Conservation (phyloP, 1,139 yeast genomes). For the Blastobotrys petasosporus region DNA sequence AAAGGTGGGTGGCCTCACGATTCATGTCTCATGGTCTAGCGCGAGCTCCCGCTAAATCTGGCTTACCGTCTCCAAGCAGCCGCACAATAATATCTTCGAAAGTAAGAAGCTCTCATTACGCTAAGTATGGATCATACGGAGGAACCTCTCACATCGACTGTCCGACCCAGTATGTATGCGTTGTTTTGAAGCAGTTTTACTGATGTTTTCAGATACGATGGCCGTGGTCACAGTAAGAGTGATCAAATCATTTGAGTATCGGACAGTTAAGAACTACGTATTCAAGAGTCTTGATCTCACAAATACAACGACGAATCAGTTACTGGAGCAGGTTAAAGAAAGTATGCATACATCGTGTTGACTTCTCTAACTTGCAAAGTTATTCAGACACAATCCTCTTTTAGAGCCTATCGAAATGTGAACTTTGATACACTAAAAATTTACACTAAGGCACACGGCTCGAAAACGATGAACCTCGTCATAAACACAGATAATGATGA, state of each 20-base stretch:
- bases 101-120: too few relatives aligned
- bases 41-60: too few relatives aligned
- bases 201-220: slow-evolving; percentile 36
- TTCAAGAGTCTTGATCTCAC: slow-evolving; percentile 68
- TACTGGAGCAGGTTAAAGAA: slow-evolving; percentile 40
- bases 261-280: slow-evolving; percentile 81
- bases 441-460: slow-evolving; percentile 91
- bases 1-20: too few relatives aligned
- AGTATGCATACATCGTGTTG: not conserved
- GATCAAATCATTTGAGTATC: slow-evolving; percentile 84
- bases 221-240: slow-evolving; percentile 79
- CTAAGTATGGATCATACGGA: not conserved
- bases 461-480: slow-evolving; percentile 87
- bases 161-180: slow-evolving; percentile 47
- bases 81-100: too few relatives aligned
- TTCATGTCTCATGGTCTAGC: too few relatives aligned
- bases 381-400: slow-evolving; percentile 60
- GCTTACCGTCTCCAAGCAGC: too few relatives aligned
- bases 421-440: slow-evolving; percentile 67
- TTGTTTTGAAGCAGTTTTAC: slow-evolving; percentile 1
- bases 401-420: slow-evolving; percentile 80
- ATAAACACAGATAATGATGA: slow-evolving; percentile 81
- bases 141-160: slow-evolving; percentile 62
- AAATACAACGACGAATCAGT: slow-evolving; percentile 57
- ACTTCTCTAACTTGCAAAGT: not conserved